Percentiles rank a stretch among this genome's conserved stretches.
Evolutionary conservation across 805 yeast genomes (phyloP).

Genomic region (Yarrowia hollandica): DNA sequence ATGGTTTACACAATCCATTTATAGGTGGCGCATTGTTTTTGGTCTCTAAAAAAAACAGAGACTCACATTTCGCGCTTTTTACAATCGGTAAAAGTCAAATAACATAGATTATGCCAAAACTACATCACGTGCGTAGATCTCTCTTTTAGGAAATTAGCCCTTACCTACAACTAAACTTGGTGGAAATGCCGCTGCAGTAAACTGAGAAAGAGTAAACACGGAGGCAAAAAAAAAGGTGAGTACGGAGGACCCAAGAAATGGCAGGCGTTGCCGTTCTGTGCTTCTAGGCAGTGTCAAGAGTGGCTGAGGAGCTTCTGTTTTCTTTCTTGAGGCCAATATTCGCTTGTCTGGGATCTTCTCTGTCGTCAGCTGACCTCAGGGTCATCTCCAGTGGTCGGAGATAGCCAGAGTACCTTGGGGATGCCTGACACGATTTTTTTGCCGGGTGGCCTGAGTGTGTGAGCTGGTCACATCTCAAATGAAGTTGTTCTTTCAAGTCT

Average conservation of each 20-base stretch:
- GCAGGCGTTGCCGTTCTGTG: not conserved
- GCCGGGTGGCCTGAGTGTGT: no score
- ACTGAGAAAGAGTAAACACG: slow-evolving; percentile 26
- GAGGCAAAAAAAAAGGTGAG: slow-evolving; percentile 26
- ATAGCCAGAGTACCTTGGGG: not conserved
- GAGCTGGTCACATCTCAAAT: no score
- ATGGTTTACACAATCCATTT: no score
- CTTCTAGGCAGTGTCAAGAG: not conserved
- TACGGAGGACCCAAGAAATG: not conserved
- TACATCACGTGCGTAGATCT: slow-evolving; percentile 21
- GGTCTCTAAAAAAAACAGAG: not conserved
- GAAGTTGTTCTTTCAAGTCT: no score
- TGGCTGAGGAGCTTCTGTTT: not conserved
- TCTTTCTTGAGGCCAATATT: not conserved
- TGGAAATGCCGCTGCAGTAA: slow-evolving; percentile 26
- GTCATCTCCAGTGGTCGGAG: slow-evolving; percentile 4
- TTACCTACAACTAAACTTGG: slow-evolving; percentile 2
- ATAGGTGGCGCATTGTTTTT: not conserved
- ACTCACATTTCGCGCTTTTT: not conserved
- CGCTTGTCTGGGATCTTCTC: not conserved
- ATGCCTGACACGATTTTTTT: not conserved
- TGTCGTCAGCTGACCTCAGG: not conserved
- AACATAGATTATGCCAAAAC: slow-evolving; percentile 15
- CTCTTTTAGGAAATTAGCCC: slow-evolving; percentile 4
- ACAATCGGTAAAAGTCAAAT: not conserved